These are phyloP conservation scores for Tricholoma flavovirens DNA, from an alignment of 768 basidiomycete species.

Conservation along the genomic window DNA sequence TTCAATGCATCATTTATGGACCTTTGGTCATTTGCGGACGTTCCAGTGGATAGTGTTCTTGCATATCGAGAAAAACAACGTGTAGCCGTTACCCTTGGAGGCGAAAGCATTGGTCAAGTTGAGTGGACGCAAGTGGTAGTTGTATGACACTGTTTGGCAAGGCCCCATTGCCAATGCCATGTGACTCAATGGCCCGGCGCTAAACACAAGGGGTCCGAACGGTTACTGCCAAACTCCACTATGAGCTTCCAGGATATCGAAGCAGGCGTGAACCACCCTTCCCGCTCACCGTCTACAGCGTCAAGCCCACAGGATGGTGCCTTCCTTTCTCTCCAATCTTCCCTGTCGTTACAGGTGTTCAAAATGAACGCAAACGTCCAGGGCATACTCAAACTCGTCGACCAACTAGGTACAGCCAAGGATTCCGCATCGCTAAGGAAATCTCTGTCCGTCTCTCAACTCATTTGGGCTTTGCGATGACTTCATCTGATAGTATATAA, in stretches of 20 bases:
- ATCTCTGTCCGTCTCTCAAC: conserved; percentile 58
- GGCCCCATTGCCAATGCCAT: no score
- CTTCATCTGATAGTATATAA: background rate
- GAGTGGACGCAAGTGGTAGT: background rate
- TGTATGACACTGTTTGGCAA: background rate
- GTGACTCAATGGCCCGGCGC: no score
- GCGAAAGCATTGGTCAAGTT: conserved; percentile 6
- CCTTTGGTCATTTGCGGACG: conserved; percentile 12
- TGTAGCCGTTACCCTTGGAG: conserved; percentile 12
- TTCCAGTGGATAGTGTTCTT: conserved; percentile 10
- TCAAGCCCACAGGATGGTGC: conserved; percentile 61
- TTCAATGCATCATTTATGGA: conserved; percentile 14
- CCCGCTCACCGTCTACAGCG: conserved; percentile 26
- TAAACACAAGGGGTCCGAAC: no score
- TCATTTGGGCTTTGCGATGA: background rate
- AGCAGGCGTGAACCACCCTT: conserved; percentile 35
- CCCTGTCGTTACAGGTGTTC: conserved; percentile 90
- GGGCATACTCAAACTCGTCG: conserved; percentile 93
- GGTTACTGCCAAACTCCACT: no score
- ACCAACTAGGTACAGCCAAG: conserved; percentile 81
- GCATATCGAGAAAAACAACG: conserved; percentile 15
- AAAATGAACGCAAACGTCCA: conserved; percentile 98
- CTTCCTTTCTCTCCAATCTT: conserved; percentile 72
- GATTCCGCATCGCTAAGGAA: conserved; percentile 79
- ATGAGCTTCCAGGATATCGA: conserved; percentile 60